phyloP scores from a whole-genome alignment of 2,329 filamentous ascomycete species.

The Pseudogymnoascus sp. region DNA sequence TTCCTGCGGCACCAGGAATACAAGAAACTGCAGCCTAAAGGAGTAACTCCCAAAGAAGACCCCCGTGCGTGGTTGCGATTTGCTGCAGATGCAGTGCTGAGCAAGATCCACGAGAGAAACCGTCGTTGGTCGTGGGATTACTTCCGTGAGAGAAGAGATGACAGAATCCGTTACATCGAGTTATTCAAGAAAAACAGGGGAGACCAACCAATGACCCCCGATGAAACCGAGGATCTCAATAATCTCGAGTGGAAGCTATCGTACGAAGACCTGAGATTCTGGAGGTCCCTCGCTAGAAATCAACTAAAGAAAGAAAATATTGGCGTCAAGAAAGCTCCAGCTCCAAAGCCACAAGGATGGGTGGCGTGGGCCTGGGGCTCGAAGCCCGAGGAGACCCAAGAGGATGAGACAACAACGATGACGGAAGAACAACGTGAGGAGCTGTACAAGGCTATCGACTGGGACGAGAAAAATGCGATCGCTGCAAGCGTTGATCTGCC shows the following conservation, averaged over 20 bases:
- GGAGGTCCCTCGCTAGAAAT: conserved; percentile 87
- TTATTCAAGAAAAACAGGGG: conserved; percentile 87
- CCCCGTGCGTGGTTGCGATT: conserved; percentile 88
- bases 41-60: conserved; percentile 72
- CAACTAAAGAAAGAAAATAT: conserved; percentile 93
- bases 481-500: conserved; percentile 83
- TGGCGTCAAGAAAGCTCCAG: conserved; percentile 63
- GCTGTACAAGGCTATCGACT: conserved; percentile 94
- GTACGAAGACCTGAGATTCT: conserved; percentile 96
- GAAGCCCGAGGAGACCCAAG: conserved; percentile 49
- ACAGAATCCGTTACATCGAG: conserved; percentile 80
- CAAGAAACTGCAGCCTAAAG: conserved; percentile 82
- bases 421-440: conserved; percentile 94
- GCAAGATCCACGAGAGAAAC: conserved; percentile 92
- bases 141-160: conserved; percentile 84
- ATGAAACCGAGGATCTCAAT: conserved; percentile 65
- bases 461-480: conserved; percentile 90
- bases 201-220: conserved; percentile 55
- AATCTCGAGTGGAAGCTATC: conserved; percentile 76
- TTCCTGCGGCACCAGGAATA: conserved; percentile 97
- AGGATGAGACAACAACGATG: conserved; percentile 73
- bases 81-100: conserved; percentile 77
- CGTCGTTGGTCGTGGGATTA: conserved; percentile 93
- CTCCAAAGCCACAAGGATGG: conserved; percentile 66
- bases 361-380: conserved; percentile 84